These are phyloP conservation scores for Blastobotrys parvus DNA, from an alignment of 805 yeast genomes.

Conservation along the genomic window DNA sequence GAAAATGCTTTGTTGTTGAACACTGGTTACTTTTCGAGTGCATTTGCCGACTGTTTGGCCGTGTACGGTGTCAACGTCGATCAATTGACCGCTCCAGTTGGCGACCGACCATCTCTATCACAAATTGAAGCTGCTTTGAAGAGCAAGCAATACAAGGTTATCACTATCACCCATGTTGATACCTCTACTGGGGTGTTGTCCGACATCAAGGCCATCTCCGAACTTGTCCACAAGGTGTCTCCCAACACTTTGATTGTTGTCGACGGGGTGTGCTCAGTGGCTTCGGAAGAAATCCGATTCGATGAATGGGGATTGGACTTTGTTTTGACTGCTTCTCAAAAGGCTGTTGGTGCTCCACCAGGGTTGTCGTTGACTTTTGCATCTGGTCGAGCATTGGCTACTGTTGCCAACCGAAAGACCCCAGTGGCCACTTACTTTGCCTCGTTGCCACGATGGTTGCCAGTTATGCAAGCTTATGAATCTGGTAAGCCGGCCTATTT, in stretches of 20 bases:
- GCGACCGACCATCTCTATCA: constrained; percentile 54
- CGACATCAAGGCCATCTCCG: constrained; percentile 56
- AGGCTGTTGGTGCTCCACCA: constrained; percentile 91
- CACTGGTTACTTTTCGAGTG: constrained; percentile 83
- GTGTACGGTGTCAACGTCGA: constrained; percentile 74
- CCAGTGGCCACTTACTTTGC: constrained; percentile 50
- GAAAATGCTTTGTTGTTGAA: constrained; percentile 75
- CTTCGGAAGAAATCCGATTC: constrained; percentile 77
- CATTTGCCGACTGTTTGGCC: constrained; percentile 65
- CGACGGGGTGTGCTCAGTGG: constrained; percentile 94
- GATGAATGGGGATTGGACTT: constrained; percentile 87
- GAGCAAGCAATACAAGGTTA: constrained; percentile 46
- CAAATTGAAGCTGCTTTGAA: constrained; percentile 49
- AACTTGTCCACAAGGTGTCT: constrained; percentile 49
- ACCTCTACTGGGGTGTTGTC: constrained; percentile 91
- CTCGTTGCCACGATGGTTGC: constrained; percentile 75
- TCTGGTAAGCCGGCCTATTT: constrained; percentile 71
- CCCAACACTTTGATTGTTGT: constrained; percentile 81
- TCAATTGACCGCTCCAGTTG: constrained; percentile 61
- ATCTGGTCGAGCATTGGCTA: constrained; percentile 67
- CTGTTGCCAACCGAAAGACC: constrained; percentile 41
- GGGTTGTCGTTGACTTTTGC: constrained; percentile 77
- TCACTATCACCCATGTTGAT: constrained; percentile 91
- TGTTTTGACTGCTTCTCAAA: constrained; percentile 87
- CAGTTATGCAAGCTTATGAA: constrained; percentile 83